phyloP scores from a whole-genome alignment of 1,284 basidiomycete genomes.

The Pulchroboletus neoregius region DNA sequence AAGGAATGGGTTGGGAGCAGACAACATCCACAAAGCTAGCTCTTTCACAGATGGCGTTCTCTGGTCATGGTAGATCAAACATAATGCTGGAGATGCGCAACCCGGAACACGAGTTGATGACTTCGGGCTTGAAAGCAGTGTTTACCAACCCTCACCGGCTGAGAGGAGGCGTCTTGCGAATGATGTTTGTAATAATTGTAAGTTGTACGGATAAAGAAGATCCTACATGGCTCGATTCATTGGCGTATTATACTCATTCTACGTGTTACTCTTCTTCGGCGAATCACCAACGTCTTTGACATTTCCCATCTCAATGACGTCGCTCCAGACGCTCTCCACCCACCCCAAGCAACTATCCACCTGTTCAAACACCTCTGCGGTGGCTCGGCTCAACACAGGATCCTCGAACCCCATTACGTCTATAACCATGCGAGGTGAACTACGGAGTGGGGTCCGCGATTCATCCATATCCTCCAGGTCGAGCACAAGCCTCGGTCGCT shows the following conservation, averaged over 20 bases:
- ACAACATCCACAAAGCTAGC: too few relatives aligned
- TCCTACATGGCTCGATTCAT: too few relatives aligned
- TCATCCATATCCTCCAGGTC: constrained; percentile 25
- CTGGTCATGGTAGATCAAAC: too few relatives aligned
- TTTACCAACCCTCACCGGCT: too few relatives aligned
- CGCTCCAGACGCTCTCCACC: constrained; percentile 41
- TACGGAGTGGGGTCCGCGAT: constrained; percentile 3
- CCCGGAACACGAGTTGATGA: too few relatives aligned
- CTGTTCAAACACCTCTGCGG: constrained; percentile 32
- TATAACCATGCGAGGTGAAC: constrained; percentile 14
- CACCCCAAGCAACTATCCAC: constrained; percentile 37
- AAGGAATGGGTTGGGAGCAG: too few relatives aligned
- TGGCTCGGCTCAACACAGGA: constrained; percentile 34
- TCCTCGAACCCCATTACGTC: constrained; percentile 48
- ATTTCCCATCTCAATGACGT: constrained; percentile 24
- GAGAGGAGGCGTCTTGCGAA: too few relatives aligned
- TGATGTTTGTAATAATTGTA: too few relatives aligned
- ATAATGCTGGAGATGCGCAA: too few relatives aligned
- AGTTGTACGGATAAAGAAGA: too few relatives aligned
- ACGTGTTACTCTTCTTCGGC: neutral
- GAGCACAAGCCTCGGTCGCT: constrained; percentile 28
- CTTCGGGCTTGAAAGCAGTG: too few relatives aligned
- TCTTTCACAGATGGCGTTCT: too few relatives aligned
- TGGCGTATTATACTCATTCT: neutral
- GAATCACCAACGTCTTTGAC: neutral